Base-by-base conservation (phyloP, 2,329 filamentous ascomycete species). In the Phaeosphaeriaceae sp. region DNA sequence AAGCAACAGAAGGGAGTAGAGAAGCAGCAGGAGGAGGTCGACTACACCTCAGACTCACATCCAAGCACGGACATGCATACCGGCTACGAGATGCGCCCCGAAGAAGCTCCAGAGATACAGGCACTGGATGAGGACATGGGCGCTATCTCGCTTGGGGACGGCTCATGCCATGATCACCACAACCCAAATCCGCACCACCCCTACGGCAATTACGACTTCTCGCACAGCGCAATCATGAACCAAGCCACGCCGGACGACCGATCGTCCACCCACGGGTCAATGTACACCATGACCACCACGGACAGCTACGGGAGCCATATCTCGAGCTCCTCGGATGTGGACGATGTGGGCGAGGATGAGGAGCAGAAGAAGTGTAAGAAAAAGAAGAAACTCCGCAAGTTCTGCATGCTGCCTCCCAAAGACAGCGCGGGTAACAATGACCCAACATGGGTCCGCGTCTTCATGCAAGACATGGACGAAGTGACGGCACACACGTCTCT, bases 401-500 rank as follows among this genome's bases (percentile, higher is more conserved):
- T 97, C 76, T 95, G 92, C 78, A 87, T 88, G 66, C 78, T 94
- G 2, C 92, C 86, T 0, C 79, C 90, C 0, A 82, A 81, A 50
- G 81, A 85, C 51, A 77, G 81, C 20, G 82, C 82, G 52, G 88
- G 87, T 7, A 80, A 82, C 58, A 79, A 83, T 45, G 92, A 96
- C 73, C 80, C 85, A 4, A 86, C 88, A 17, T 97, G 93, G 93
- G 81, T 93, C 1, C 83, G 89, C 46, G 85, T 97, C 2, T 89
- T 88, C 68, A 95, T 97, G 91, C 85, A 89, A 57, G 88, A 88
- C 52, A 88, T 95, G 60, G 93, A 96, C 71, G 91, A 96, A 76
- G 90, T 96, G 1, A 88, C 87, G 7, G 93, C 93, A 10, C 93
- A 96, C 74, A 94, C 91, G 61, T 89, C 90, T 0, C 80, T 97